These are phyloP conservation scores for Rubus idaeus DNA, from an alignment of 306 rosid genomes.

Conservation along the genomic window DNA sequence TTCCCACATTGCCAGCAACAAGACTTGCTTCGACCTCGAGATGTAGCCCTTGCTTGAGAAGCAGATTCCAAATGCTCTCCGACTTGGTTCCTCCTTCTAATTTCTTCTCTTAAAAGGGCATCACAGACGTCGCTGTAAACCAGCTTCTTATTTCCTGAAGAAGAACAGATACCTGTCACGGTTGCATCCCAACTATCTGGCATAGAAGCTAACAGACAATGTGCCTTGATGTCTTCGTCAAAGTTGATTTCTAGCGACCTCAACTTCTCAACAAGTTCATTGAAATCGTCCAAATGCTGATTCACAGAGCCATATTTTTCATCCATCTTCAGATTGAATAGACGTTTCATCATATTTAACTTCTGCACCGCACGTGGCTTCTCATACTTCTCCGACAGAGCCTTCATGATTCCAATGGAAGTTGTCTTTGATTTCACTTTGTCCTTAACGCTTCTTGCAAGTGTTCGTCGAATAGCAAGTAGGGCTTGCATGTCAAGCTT, in stretches of 20 bases:
- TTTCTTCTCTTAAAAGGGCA: not conserved
- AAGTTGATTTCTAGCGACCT: not conserved
- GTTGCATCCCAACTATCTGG: not conserved
- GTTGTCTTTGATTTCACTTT: not conserved
- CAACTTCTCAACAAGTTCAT: not conserved
- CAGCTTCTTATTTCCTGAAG: not conserved
- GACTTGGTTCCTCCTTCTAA: not conserved
- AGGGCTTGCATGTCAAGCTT: not conserved
- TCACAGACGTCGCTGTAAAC: not conserved
- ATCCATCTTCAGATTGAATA: not conserved
- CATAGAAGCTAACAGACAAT: not conserved
- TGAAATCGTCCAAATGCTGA: not conserved
- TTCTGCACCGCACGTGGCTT: not conserved
- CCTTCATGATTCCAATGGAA: not conserved
- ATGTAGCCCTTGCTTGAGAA: not conserved
- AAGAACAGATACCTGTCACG: not conserved
- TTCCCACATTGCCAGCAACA: not conserved
- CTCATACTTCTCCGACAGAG: not conserved
- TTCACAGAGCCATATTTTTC: not conserved
- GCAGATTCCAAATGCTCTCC: not conserved
- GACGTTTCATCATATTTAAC: not conserved
- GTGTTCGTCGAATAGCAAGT: not conserved
- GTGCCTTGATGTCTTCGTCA: not conserved
- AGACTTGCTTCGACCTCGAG: not conserved
- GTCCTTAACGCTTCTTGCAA: not conserved